Evolutionary conservation across 192 early-diverging fungal genomes (phyloP), one percentile per base, ranked within the genome.

Genomic region (Rhizophlyctis rosea): DNA sequence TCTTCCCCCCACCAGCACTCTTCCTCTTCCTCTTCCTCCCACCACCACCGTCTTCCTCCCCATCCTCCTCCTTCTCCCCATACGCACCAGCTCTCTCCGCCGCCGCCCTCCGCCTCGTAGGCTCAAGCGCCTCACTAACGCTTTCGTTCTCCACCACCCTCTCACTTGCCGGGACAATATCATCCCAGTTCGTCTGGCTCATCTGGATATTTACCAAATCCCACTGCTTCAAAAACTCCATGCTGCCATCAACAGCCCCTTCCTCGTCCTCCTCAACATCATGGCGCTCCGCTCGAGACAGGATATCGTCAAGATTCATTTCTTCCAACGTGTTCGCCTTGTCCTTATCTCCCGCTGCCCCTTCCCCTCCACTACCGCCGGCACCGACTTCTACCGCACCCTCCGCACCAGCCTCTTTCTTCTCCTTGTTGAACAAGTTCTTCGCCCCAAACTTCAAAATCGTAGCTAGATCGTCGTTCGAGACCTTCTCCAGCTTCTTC

Each of bases 361-460:
- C n/a, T n/a, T n/a, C n/a, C n/a, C n/a, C n/a, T n/a, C n/a, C 24
- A 7, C 57, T 57, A 18, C 57, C 53, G 34, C 57, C 7, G 57
- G 13, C 9, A 54, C 52, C 9, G 24, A 9, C 33, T 44, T n/a
- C n/a, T 0, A 47, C 71, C 77, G 16, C 69, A 23, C 27, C 69
- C 3, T 89, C 88, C 0, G 65, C 56, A 23, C 82, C 86, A 54
- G 91, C 84, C 33, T 84, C 70, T 64, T 31, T 77, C 13, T 76
- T 61, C 32, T 88, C 87, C 50, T 92, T 87, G 30, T 77, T 76
- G 71, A 99, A 99, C 82, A 99, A 87, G 62, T 95, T 96, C 79
- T 93, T 87, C 0, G 96, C 98, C 7, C 98, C 98, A 76, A 99
- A 99, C 72, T 98, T 98, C 54, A 99, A 83, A 55, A 99, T 94